phyloP scores from a whole-genome alignment of 305 asterid species.

The Solanum hybrid region DNA sequence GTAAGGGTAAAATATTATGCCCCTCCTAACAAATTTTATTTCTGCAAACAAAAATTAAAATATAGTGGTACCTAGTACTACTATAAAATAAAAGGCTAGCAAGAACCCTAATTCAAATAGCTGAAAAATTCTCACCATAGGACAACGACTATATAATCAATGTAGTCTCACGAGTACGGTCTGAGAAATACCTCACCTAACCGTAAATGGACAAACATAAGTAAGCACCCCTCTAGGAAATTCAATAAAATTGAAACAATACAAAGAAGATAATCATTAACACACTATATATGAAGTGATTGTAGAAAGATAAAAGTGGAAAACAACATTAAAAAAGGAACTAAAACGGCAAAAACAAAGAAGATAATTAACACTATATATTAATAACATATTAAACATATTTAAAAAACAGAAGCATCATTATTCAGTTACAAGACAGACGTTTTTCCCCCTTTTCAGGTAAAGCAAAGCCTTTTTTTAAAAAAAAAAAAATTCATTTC shows the following conservation, averaged over 20 bases:
- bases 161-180: background rate
- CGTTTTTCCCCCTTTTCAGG: slow-evolving; percentile 14
- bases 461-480: background rate
- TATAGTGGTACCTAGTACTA: background rate
- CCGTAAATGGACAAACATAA: background rate
- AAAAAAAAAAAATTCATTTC: background rate
- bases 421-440: slow-evolving; percentile 15
- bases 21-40: background rate
- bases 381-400: background rate
- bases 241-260: slow-evolving; percentile 18
- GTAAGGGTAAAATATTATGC: background rate
- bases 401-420: slow-evolving; percentile 7
- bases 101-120: slow-evolving; percentile 45
- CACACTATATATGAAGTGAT: background rate
- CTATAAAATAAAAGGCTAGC: slow-evolving; percentile 8
- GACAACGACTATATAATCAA: rapidly evolving
- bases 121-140: background rate
- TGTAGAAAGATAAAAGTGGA: background rate
- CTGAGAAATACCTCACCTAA: no score
- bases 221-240: background rate
- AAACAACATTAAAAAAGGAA: background rate
- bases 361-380: background rate
- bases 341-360: background rate
- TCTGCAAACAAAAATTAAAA: background rate
- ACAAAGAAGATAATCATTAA: slow-evolving; percentile 36